Evolutionary conservation across 169 alveolate genomes (phyloP), one percentile per base, ranked within the genome.

Genomic region (Ichthyophthirius multifiliis): DNA sequence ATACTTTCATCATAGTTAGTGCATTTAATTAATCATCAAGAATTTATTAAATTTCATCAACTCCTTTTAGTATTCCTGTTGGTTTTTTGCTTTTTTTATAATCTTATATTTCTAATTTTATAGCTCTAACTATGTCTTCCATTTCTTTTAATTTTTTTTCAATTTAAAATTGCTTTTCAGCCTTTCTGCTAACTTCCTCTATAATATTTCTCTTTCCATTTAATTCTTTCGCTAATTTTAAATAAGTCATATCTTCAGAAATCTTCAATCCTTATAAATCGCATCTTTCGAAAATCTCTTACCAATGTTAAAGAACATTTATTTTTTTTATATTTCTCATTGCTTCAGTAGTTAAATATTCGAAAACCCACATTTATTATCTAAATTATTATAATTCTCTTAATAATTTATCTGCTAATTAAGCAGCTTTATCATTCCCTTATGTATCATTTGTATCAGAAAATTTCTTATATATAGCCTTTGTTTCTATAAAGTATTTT

Each of bases 11-110:
- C 96, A 95, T 90, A 4, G 97, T 91, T 75, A 89, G 91, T 1
- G 93, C 83, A 75, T 88, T 90, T 55, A 92, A 89, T 65, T 93
- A 91, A 39, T 95, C 98, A 67, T 95, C 98, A 37, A 95, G 88
- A 31, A 92, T 35, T 10, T 93, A 82, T 76, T 85, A 84, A 41
- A 93, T 88, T 67, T 88, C 95, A 35, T 93, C 97, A 65, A 90
- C 84, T 73, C 93, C 94, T 65, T 78, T 87, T 10, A 90, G 64
- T n/a, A 89, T 81, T 39, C 65, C 75, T 18, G 94, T 87, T 5
- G 43, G 67, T 55, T 7, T 55, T 7, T 55, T 55, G 43, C 75
- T 80, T 15, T 76, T 77, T n/a, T 86, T 82, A 45, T 84, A 83
- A 5, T 45, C 75, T 73, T 82, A 23, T 9, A 76, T 83, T 18